A percentile compares a stretch with the other conserved stretches of the same genome.
These are phyloP conservation scores for Stagonosporopsis rhizophila DNA, from an alignment of 2,329 filamentous ascomycete genomes.

Conservation along the genomic window DNA sequence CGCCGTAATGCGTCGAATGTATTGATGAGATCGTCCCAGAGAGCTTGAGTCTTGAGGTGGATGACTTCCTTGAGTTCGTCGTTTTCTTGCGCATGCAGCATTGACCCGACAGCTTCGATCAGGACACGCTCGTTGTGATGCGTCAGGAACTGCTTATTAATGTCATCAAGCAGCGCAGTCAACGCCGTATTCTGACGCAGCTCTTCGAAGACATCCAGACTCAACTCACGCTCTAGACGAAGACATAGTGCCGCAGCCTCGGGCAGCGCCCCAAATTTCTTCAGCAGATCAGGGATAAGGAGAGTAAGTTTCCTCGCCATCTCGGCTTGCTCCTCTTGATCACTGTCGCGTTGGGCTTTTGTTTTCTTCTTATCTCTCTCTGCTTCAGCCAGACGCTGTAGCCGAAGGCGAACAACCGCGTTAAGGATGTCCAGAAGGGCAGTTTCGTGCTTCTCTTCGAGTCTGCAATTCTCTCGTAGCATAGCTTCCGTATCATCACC, in stretches of 20 bases:
- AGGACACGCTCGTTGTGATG: conserved; percentile 88
- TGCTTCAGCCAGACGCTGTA: conserved; percentile 71
- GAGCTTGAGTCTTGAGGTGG: conserved; percentile 76
- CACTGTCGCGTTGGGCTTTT: conserved; percentile 62
- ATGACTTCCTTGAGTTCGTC: conserved; percentile 89
- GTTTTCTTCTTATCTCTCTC: conserved; percentile 64
- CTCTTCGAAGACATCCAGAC: conserved; percentile 87
- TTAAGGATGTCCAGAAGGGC: conserved; percentile 88
- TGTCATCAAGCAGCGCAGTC: conserved; percentile 82
- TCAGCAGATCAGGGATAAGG: conserved; percentile 83
- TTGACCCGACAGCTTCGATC: conserved; percentile 79
- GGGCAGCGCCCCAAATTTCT: conserved; percentile 90
- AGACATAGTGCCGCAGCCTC: conserved; percentile 86
- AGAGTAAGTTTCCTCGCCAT: conserved; percentile 78
- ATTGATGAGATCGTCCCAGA: conserved; percentile 86
- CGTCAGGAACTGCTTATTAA: conserved; percentile 92
- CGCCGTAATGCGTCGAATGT: conserved; percentile 73
- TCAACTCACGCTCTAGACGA: conserved; percentile 82
- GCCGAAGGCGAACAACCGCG: conserved; percentile 76
- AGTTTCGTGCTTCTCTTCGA: conserved; percentile 78
- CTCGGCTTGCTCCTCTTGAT: conserved; percentile 78
- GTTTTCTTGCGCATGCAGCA: conserved; percentile 84
- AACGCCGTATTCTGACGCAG: conserved; percentile 87
- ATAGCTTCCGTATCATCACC: conserved; percentile 67
- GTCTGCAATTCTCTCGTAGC: conserved; percentile 75